Base-by-base conservation (phyloP, 202 grass and related monocot genomes). In the Saccharum hybrid region DNA sequence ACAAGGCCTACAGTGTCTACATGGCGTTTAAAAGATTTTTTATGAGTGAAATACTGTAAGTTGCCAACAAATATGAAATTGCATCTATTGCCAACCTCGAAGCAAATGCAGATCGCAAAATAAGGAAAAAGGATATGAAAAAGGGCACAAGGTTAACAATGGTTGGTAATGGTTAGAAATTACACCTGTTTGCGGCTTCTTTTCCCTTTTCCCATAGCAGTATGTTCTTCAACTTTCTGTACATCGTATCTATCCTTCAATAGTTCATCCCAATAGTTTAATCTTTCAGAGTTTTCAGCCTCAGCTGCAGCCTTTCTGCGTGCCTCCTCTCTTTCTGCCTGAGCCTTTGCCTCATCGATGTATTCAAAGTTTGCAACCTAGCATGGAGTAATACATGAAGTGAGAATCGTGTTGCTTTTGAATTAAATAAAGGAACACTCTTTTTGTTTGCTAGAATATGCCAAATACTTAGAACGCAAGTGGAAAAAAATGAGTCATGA, bases 151-250 rank as follows among this genome's bases (percentile, higher is more conserved):
- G 10, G 31, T 77, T 68, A 56, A 69, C 34, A 3, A 76, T 59
- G 16, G 75, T 34, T 59, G 12, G 71, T 34, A 78, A 80, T 31
- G 30, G 10, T 15, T 41, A 70, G 18, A 66, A 86, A 49, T 28
- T 19, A 30, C 86, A 96, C 97, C 84, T 99, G 97, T 82, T 99
- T 99, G 68, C 97, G 93, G 82, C 93, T 96, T 83, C 97, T 91
- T 94, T 99, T 99, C 66, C 97, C 97, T 87, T 99, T 99, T 49
- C 96, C 96, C 96, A 99, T 96, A 79, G 91, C 68, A 30, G 89
- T 96, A 82, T 93, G 76, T 80, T 96, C 93, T 90, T 99, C 97
- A 82, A 96, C 78, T 88, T 99, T 85, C 81, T 92, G 71, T 48
- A 88, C 93, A 86, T 89, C 91, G 36, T 86, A 89, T 92, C 22